Evolutionary conservation across 441 rosid genomes (phyloP), one percentile per base, ranked within the genome.

Genomic region (Daphne laureola): DNA sequence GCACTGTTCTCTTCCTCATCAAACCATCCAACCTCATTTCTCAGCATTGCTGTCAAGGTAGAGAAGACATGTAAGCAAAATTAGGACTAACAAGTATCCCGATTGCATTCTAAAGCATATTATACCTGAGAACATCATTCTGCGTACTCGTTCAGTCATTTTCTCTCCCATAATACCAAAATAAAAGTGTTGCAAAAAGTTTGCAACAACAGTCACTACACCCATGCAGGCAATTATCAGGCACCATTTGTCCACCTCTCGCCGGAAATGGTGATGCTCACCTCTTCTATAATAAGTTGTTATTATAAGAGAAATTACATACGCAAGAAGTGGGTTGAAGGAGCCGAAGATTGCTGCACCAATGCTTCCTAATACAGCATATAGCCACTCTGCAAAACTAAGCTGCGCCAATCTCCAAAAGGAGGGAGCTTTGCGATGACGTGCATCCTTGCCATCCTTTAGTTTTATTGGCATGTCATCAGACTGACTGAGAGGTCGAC

Each of bases 111-210:
- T 63, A 15, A 15, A 9, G 42, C 45, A 17, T 38, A 36, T 44
- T 46, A 27, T 70, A 93, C 99, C 97, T 82, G 97, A 90, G 76
- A 93, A 93, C 99, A 93, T 93, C 99, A 93, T 90, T 73, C 99
- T 74, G 59, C 99, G 85, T 26, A 93, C 97, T 54, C 97, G 81
- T 60, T 90, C 97, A 17, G 99, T 93, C 99, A 93, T 90, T 69
- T 93, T 87, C 84, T 93, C 99, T 57, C 96, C 99, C 99, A 93
- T 93, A 56, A 93, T 93, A 53, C 99, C 99, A 62, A 93, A 90
- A 77, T 93, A 93, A 71, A 90, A 90, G 64, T 93, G 99, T 75
- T 93, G 99, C 81, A 93, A 75, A 65, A 90, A 87, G 59, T 90
- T 93, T 60, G 99, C 97, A 66, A 93, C 74, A 65, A 93, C 96